Base-by-base conservation (phyloP, 2,329 filamentous ascomycete species). In the Fusarium sp. region DNA sequence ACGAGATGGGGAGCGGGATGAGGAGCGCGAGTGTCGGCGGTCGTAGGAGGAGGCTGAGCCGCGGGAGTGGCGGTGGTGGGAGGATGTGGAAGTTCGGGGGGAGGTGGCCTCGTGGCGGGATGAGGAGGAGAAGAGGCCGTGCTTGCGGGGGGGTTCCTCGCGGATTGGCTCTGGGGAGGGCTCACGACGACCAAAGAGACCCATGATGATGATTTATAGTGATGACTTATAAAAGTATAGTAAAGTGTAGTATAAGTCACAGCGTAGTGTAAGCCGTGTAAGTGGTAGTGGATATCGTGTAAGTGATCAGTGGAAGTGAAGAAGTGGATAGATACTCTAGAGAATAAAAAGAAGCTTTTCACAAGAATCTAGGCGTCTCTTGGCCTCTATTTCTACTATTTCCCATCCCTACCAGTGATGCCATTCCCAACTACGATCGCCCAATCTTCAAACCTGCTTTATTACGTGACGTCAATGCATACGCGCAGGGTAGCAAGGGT, bases 71-170 rank as follows among this genome's bases (percentile, higher is more conserved):
- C 61, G 54, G 59, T 42, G 70, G 18, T 51, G 65, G 6, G 65
- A 63, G 30, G 80, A 78, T 5, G 77, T 78, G 7, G 76, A 69
- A 33, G 76, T 61, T 41, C 78, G 42, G 53, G 77, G 73, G 13
- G 78, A 78, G 1, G 76, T 70, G 22, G 74, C 74, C 36, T 78
- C 74, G 39, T 79, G 80, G 28, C 77, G 80, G 47, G 42, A 44
- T 65, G 76, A 74, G 38, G 61, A 42, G 51, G 53, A 31, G 73
- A 85, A 85, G 74, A 85, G 79, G 61, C 83, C 78, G 72, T 80
- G 79, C 24, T 80, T 81, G 72, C 80, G 69, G 47, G 33, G 79
- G 4, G 70, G 71, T 26, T 73, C 71, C 62, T 72, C 59, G 48
- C 68, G 75, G 56, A 79, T 78, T 12, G 80, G 81, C 68, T 82